Base-by-base conservation (phyloP, 2,329 filamentous ascomycete genomes). In the Paradendryphiella salina region DNA sequence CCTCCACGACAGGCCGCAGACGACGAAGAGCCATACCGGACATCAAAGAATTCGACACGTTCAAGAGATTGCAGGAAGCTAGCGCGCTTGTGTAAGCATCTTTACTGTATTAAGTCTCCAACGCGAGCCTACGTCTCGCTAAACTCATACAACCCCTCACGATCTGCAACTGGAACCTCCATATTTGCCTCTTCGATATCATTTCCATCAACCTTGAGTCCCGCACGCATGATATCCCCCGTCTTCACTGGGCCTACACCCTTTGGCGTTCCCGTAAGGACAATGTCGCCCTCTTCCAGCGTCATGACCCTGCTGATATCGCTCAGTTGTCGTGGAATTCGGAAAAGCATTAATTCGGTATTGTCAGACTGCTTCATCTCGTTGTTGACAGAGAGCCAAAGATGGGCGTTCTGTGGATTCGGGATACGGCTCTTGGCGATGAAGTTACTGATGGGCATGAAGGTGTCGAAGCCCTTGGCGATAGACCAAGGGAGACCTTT, bases 271-370 rank as follows among this genome's bases (percentile, higher is more conserved):
- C 94, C 94, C n/a, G 94, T 99, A 63, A 99, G 77, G 40, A 99
- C 85, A 67, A 99, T 86, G 74, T 99, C 94, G 40, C 93, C 94
- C 67, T 88, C 84, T 75, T 96, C 87, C 52, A 99, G 80, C 7
- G 90, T 91, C 91, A 97, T 96, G 50, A 97, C 92, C 71, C 87
- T 87, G 60, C 90, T 94, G 70, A 99, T 96, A 77, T 96, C 91
- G 66, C 87, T 89, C 68, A 99, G 74, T 58, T 96, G 85, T 62
- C 89, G 81, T 17, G 93, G 92, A 66, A 99, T 94, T 50, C 83
- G 82, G 80, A 96, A 96, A 52, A 99, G 82, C 90, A 99, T 96
- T 67, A 97, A 79, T 63, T 88, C 85, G n/a, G 94, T 96, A 44
- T 85, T 94, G 73, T 96, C 94, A 37, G 84, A 80, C 79, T 99